Evolutionary conservation across 306 rosid genomes (phyloP).

Genomic region (Ammopiptanthus mongolicus): DNA sequence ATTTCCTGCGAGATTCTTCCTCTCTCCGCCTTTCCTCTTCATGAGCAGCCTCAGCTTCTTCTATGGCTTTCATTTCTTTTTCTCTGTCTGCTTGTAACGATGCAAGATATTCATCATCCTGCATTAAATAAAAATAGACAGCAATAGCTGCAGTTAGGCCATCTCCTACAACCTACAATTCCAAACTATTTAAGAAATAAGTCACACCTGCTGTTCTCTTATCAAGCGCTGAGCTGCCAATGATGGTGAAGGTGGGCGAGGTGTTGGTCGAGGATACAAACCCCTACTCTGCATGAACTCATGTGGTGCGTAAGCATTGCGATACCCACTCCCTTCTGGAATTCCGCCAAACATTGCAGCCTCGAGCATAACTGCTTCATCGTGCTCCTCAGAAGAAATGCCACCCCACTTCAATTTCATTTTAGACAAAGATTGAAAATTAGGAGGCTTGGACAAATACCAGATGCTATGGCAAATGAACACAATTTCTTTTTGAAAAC

Average conservation of each 20-base stretch:
- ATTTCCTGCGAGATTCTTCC: conserved; percentile 71
- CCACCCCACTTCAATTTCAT: conserved; percentile 83
- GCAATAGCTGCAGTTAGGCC: background rate
- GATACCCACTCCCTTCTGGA: conserved; percentile 72
- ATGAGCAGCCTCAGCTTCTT: conserved; percentile 76
- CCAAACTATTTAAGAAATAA: conserved; percentile 7
- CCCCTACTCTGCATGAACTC: conserved; percentile 50
- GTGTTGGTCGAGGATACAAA: conserved; percentile 32
- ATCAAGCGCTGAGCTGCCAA: conserved; percentile 79
- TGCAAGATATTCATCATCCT: conserved; percentile 97
- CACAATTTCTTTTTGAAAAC: background rate
- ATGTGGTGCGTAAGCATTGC: conserved; percentile 59
- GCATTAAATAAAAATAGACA: conserved; percentile 25
- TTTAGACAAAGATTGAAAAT: conserved; percentile 8
- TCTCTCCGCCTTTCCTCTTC: conserved; percentile 72
- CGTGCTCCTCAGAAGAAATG: conserved; percentile 83
- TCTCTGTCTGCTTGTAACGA: conserved; percentile 86
- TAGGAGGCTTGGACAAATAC: conserved; percentile 1
- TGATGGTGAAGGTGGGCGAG: conserved; percentile 88
- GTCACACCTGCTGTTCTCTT: conserved; percentile 87
- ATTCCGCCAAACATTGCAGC: conserved; percentile 97
- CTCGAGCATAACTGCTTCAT: conserved; percentile 96
- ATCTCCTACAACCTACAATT: conserved; percentile 1
- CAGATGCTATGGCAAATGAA: background rate
- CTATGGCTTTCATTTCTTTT: conserved; percentile 69